Base-by-base conservation (phyloP, 2,329 filamentous ascomycete genomes). In the Reticulascus tulasneorum region DNA sequence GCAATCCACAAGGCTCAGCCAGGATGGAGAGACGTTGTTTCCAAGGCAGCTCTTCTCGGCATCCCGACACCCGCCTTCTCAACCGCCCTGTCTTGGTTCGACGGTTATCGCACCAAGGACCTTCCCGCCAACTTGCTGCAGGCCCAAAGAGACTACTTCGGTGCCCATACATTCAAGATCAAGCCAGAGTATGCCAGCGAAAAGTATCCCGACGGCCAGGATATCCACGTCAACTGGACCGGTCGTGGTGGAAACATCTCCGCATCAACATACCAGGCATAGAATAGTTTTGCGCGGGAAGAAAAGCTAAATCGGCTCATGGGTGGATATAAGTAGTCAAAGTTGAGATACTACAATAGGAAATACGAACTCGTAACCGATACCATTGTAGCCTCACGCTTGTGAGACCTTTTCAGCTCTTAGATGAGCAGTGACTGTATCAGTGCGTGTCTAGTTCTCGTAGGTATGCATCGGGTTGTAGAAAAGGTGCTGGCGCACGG, bases 171-270 rank as follows among this genome's bases (percentile, higher is more conserved):
- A 51, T 93, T 93, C 82, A 73, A 73, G 56, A 79, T 93, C 71
- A 91, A 93, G 83, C 84, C 86, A 44, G 85, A 91, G 71, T 58
- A 54, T 49, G 85, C 85, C 53, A 84, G 58, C 64, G 79, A 73
- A 40, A 89, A 88, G 71, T 94, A 94, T 75, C 84, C 82, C 50
- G 79, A 75, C 54, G 88, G 83, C 66, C 73, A 89, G 72, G 81
- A 97, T 66, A 93, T 91, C 62, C 93, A 98, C 79, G 89, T 97
- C 67, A 98, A 98, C 86, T 98, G 93, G 93, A 98, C 93, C 54
- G 93, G 93, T 57, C 86, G 93, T 64, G 93, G 93, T 62, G 93
- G 93, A 60, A 93, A 97, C 63, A 86, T 98, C 50, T 95, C 89
- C 54, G 93, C 93, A 56, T 95, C 90, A 34, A 97, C 90, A 53